Base-by-base conservation (phyloP, 164 flowering plant genomes). In the Chimonanthus salicifolius region DNA sequence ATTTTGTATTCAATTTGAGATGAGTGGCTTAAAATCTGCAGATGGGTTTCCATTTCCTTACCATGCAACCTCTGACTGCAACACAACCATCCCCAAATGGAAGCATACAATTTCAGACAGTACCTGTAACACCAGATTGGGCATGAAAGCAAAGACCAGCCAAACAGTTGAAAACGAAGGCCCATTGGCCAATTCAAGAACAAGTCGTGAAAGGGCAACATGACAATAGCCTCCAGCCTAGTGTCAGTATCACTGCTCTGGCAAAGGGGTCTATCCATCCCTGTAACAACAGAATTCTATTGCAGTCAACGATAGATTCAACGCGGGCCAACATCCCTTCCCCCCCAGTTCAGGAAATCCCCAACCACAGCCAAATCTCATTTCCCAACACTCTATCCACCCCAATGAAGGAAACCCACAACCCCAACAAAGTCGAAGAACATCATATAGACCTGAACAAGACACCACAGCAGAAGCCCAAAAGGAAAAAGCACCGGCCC, bases 61-160 rank as follows among this genome's bases (percentile, higher is more conserved):
- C 47, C 68, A 18, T 63, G 72, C 72, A 11, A 46, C 67, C 3
- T 78, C 71, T 69, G 80, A 83, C 68, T 81, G 80, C 2, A 82
- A 84, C 75, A 76, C 74, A 33, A 71, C 69, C 62, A 70, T 82
- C 58, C 64, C 74, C 75, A 5, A 58, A 75, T 73, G 67, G 58
- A 8, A 54, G 10, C 46, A 66, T 62, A 15, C 48, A 74, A 8
- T 58, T 74, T 47, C 83, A 73, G 43, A 72, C 80, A 64, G 79
- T 83, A 49, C 89, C 89, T 5, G 68, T 81, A 62, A 85, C 94
- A 71, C 89, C 90, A 64, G 81, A 80, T 3, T 76, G 74, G 54
- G 67, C 63, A 20, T 13, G 33, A 71, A 65, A 62, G 43, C 33
- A 4, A 21, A 18, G n/a, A 60, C 44, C 18, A n/a, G 60, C 50